A percentile compares a stretch with the other conserved stretches of the same genome.
Evolutionary conservation across 768 basidiomycete genomes (phyloP).

Genomic region (Sutorius australiensis): DNA sequence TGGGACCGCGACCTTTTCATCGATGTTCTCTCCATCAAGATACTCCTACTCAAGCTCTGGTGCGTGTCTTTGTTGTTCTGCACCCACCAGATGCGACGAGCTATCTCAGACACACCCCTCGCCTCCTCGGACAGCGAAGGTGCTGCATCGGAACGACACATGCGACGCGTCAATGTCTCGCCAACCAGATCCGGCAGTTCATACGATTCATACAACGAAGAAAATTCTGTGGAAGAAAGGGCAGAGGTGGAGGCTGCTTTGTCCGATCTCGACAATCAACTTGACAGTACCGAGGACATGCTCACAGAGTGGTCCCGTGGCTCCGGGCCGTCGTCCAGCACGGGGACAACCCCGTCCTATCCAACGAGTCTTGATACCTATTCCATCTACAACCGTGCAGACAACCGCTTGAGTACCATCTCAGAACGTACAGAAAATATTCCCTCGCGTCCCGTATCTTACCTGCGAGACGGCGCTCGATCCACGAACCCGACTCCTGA

Average conservation of each 20-base stretch:
- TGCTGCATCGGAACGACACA: constrained; percentile 43
- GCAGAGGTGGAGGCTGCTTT: constrained; percentile 67
- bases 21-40: constrained; percentile 58
- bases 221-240: constrained; percentile 42
- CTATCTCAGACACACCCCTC: constrained; percentile 39
- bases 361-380: constrained; percentile 38
- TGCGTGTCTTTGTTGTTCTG: constrained; percentile 25
- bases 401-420: constrained; percentile 64
- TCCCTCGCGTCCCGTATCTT: constrained; percentile 52
- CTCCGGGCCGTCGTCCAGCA: constrained; percentile 31
- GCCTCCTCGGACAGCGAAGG: constrained; percentile 46
- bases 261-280: constrained; percentile 61
- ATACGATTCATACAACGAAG: constrained; percentile 58
- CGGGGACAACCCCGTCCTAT: constrained; percentile 32
- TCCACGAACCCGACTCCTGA: constrained; percentile 43
- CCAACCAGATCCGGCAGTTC: constrained; percentile 40
- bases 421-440: constrained; percentile 73
- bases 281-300: constrained; percentile 62
- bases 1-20: constrained; percentile 57
- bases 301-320: constrained; percentile 63
- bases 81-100: constrained; percentile 1
- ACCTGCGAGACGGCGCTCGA: constrained; percentile 33
- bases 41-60: constrained; percentile 56
- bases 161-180: constrained; percentile 54
- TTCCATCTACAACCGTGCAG: constrained; percentile 38